A percentile compares a stretch with the other conserved stretches of the same genome.
Evolutionary conservation across 257 asterid species (phyloP).

Genomic region (Plectranthus barbatus): DNA sequence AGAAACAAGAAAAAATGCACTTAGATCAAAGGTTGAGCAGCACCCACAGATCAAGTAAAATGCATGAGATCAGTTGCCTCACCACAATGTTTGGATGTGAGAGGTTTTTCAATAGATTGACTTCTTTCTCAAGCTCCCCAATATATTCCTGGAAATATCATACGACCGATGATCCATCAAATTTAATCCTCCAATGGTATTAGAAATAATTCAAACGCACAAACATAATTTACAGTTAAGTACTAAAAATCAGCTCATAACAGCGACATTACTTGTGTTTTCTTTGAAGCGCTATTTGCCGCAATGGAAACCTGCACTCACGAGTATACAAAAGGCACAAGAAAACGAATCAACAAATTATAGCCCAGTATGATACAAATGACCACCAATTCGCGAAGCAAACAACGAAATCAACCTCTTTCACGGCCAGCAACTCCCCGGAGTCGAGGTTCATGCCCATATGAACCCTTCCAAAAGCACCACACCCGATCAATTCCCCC

Average conservation of each 20-base stretch:
- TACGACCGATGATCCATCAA: constrained; percentile 12
- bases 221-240: neutral
- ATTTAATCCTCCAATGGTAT: constrained; percentile 7
- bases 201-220: constrained; percentile 1
- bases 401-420: constrained; percentile 46
- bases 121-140: constrained; percentile 96
- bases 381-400: neutral
- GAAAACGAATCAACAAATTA: neutral
- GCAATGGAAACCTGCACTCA: constrained; percentile 57
- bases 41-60: neutral
- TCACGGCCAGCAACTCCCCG: constrained; percentile 86
- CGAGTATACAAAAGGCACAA: neutral
- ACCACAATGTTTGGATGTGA: constrained; percentile 97
- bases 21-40: constrained; percentile 10
- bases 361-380: neutral
- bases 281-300: constrained; percentile 53
- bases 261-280: constrained; percentile 53
- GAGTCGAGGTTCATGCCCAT: constrained; percentile 99
- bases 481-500: constrained; percentile 74
- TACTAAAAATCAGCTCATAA: constrained; percentile 13
- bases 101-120: constrained; percentile 83
- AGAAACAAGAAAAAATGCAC: constrained; percentile 15
- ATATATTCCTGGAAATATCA: constrained; percentile 64
- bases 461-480: constrained; percentile 96
- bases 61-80: constrained; percentile 23